These are phyloP conservation scores for Falciphora oryzae DNA, from an alignment of 2,329 filamentous ascomycete genomes.

Conservation along the genomic window DNA sequence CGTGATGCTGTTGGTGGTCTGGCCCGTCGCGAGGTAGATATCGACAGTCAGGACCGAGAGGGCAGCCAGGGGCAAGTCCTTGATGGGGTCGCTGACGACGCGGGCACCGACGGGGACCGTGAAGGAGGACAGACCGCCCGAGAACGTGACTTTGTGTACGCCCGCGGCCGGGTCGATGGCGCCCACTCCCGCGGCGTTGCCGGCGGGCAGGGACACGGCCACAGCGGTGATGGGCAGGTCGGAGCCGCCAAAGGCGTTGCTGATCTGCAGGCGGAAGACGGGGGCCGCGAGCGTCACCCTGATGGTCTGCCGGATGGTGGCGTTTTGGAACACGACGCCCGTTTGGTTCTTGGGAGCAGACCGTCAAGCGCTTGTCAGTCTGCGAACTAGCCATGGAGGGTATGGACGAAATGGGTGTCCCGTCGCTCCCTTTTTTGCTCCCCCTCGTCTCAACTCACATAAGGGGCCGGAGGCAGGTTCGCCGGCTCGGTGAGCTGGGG, in stretches of 20 bases:
- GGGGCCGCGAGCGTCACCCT: slow-evolving; percentile 46
- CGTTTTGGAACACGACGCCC: slow-evolving; percentile 47
- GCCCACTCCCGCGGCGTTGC: slow-evolving; percentile 44
- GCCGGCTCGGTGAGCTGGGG: slow-evolving; percentile 54
- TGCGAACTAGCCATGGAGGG: not conserved
- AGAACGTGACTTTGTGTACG: slow-evolving; percentile 48
- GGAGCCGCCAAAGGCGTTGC: slow-evolving; percentile 54
- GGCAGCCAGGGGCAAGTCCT: slow-evolving; percentile 39
- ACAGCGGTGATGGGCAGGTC: slow-evolving; percentile 52
- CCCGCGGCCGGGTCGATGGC: slow-evolving; percentile 41
- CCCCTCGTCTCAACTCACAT: slow-evolving; percentile 31
- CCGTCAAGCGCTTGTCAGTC: not conserved
- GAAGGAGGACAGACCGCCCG: slow-evolving; percentile 39
- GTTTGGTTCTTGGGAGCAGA: slow-evolving; percentile 40
- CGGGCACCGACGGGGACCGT: slow-evolving; percentile 49
- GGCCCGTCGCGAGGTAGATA: slow-evolving; percentile 52
- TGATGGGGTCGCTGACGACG: slow-evolving; percentile 52
- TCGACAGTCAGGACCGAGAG: slow-evolving; percentile 47
- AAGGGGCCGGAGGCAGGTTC: slow-evolving; percentile 52
- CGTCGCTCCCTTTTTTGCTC: not conserved
- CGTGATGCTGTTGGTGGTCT: slow-evolving; percentile 49
- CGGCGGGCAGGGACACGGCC: slow-evolving; percentile 44
- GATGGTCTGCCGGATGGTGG: slow-evolving; percentile 57
- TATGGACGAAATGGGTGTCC: not conserved
- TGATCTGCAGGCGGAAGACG: slow-evolving; percentile 52